phyloP scores from a whole-genome alignment of 2,329 filamentous ascomycete species.

The Pestalotiopsis sp. region DNA sequence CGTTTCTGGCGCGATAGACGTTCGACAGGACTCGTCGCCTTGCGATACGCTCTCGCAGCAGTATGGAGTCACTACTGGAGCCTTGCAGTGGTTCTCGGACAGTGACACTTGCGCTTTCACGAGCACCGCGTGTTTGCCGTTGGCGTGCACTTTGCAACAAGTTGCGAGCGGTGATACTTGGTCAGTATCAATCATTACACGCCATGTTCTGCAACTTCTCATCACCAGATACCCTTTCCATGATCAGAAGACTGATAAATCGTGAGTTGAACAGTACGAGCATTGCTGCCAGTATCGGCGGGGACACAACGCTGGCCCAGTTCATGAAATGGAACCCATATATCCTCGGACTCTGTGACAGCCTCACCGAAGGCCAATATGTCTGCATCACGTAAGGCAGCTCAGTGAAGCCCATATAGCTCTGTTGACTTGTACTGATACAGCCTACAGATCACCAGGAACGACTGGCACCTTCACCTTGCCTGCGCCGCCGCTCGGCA shows the following conservation, averaged over 20 bases:
- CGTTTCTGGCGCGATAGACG: too few species aligned
- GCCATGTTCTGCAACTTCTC: not conserved
- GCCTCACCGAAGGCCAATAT: not conserved
- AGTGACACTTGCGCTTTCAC: not conserved
- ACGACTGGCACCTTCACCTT: not conserved
- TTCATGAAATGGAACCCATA: constrained; percentile 8
- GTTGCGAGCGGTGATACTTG: not conserved
- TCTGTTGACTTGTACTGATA: too few species aligned
- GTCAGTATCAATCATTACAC: not conserved
- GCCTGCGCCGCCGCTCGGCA: not conserved
- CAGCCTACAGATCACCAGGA: not conserved
- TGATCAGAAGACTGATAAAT: too few species aligned
- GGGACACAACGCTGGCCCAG: not conserved
- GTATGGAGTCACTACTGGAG: constrained; percentile 7
- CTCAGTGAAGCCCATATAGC: too few species aligned
- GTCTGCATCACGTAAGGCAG: constrained; percentile 8
- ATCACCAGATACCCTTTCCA: too few species aligned
- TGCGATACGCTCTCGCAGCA: constrained; percentile 1
- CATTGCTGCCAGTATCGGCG: not conserved
- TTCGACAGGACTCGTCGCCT: too few species aligned
- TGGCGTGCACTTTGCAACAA: not conserved
- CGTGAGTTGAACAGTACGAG: not conserved
- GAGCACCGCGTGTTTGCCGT: not conserved
- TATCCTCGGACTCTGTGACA: constrained; percentile 5
- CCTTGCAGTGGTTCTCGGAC: not conserved